Evolutionary conservation across 1,284 basidiomycete species (phyloP).

Genomic region (Erythrobasidium hasegawianum): DNA sequence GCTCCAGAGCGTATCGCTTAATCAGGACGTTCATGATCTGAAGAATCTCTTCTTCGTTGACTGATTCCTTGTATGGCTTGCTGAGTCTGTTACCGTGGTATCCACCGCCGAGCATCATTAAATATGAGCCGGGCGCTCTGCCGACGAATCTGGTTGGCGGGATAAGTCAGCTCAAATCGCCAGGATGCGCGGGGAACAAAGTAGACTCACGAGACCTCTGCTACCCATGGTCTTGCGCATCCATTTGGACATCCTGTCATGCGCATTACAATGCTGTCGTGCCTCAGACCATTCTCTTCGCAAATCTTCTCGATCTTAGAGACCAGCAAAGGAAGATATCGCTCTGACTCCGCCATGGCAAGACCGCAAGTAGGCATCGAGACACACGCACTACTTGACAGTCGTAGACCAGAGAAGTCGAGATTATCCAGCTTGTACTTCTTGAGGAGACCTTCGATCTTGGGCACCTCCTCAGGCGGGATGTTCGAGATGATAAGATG

Average conservation of each 20-base stretch:
- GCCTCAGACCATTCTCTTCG: slow-evolving; percentile 84
- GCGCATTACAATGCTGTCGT: slow-evolving; percentile 93
- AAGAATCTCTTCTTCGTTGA: slow-evolving; percentile 90
- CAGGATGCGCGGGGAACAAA: not conserved
- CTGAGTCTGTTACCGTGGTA: slow-evolving; percentile 89
- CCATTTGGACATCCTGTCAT: slow-evolving; percentile 70
- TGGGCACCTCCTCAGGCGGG: slow-evolving; percentile 58
- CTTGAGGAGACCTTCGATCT: slow-evolving; percentile 64
- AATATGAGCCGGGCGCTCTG: slow-evolving; percentile 88
- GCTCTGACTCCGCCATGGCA: slow-evolving; percentile 91
- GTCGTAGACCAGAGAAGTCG: slow-evolving; percentile 70
- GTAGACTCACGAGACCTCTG: slow-evolving; percentile 67
- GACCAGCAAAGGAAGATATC: slow-evolving; percentile 90
- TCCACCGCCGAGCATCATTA: slow-evolving; percentile 85
- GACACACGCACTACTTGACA: slow-evolving; percentile 80
- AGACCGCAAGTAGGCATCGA: slow-evolving; percentile 95
- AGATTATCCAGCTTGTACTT: slow-evolving; percentile 91
- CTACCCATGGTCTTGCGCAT: slow-evolving; percentile 90
- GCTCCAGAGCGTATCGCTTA: slow-evolving; percentile 83
- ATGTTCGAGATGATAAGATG: slow-evolving; percentile 88
- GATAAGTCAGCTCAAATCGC: not conserved
- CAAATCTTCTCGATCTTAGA: slow-evolving; percentile 94
- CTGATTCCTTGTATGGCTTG: slow-evolving; percentile 80
- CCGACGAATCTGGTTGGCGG: slow-evolving; percentile 64
- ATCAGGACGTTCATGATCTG: slow-evolving; percentile 87